Base-by-base conservation (phyloP, 805 yeast genomes). In the Candida loeiensis region DNA sequence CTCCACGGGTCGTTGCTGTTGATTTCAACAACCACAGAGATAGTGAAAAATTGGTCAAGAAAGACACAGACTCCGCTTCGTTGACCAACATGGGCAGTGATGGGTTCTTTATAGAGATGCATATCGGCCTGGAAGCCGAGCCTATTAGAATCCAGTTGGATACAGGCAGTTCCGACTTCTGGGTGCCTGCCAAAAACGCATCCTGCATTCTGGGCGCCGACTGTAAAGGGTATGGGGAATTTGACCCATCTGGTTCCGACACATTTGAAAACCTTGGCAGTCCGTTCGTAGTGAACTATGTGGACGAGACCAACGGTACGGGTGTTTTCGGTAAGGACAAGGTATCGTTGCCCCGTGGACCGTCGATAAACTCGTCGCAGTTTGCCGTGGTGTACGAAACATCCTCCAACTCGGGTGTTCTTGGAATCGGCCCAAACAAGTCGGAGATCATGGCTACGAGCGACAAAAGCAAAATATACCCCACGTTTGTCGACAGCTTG, bases 401-500 rank as follows among this genome's bases (percentile, higher is more conserved):
- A 4, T 34, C 38, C 12, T 39, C 48, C 16, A 41, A 39, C 19
- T 43, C 41, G 11, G 63, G 61, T 7, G 50, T 55, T 6, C 43
- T 54, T 22, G 59, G 59, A 5, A 48, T 55, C 36, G 51, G 50
- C 2, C 46, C 40, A 24, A 24, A 43, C 6, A 34, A 20, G 2
- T 34, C 38, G 13, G 54, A 53, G 40, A 39, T 14, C 20, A 19
- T 45, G 44, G 47, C 61, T 58, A n/a, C n/a, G 11, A 25, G 7
- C 4, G 33, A 39, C 24, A 12, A 30, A 19, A 27, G 29, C 34
- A 39, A 33, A 19, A 24, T 27, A 12, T 86, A 86, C 61, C 69
- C 75, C 39, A 86, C 87, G 56, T 63, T 86, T 43, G 95, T 95
- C 0, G 49, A 69, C 39, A 72, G 73, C 45, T 59, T 87, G 66